A percentile compares a stretch with the other conserved stretches of the same genome.
Evolutionary conservation across 768 basidiomycete genomes (phyloP).

Genomic region (Aureoboletus auriporus): DNA sequence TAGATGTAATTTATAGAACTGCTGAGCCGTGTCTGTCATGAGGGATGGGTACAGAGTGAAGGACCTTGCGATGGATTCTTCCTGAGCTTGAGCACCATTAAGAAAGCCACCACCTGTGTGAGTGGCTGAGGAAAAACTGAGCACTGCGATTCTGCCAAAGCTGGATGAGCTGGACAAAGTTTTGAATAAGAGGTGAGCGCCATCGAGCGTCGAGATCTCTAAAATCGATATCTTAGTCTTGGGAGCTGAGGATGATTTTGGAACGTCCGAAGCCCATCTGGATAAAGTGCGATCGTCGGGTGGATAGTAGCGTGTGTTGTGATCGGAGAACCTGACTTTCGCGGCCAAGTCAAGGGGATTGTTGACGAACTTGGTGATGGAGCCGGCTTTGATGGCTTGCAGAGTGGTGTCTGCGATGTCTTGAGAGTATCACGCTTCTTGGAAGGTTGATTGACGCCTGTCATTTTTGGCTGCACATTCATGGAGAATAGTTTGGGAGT

Average conservation of each 20-base stretch:
- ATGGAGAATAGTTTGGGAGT: too few relatives aligned
- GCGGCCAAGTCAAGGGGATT: constrained; percentile 33
- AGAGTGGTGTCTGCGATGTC: constrained; percentile 52
- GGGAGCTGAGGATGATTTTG: constrained; percentile 5
- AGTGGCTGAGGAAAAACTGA: constrained; percentile 76
- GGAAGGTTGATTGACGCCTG: not conserved
- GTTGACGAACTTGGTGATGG: constrained; percentile 27
- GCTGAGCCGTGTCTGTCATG: constrained; percentile 46
- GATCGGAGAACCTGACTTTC: constrained; percentile 31
- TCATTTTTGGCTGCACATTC: not conserved
- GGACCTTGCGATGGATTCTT: constrained; percentile 75
- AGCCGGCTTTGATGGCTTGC: constrained; percentile 44
- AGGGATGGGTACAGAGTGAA: constrained; percentile 68
- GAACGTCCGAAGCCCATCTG: constrained; percentile 36
- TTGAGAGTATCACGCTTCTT: constrained; percentile 15
- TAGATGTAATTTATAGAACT: constrained; percentile 62
- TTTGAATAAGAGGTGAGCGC: constrained; percentile 42
- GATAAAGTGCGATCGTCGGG: constrained; percentile 44
- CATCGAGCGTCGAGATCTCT: constrained; percentile 63
- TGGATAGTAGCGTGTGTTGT: constrained; percentile 50
- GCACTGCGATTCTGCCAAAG: constrained; percentile 47
- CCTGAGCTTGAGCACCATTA: constrained; percentile 70
- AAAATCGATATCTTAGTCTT: constrained; percentile 43
- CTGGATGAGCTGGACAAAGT: constrained; percentile 8
- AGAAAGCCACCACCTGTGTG: constrained; percentile 76